Evolutionary conservation across 352 stramenopile genomes (phyloP).

Genomic region (Thalassiosira pacifica): DNA sequence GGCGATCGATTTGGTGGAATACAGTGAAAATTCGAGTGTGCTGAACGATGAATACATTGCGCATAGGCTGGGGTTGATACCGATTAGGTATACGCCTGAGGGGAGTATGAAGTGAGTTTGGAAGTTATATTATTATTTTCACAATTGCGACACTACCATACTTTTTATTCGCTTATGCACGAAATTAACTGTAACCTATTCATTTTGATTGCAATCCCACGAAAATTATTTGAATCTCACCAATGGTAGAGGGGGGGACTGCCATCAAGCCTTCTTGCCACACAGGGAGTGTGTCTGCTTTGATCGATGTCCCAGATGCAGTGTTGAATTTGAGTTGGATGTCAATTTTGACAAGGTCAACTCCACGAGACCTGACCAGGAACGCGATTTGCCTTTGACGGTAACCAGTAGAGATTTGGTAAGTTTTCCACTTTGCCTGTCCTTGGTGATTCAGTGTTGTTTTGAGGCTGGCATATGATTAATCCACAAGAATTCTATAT

Average conservation of each 20-base stretch:
- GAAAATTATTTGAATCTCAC: neutral
- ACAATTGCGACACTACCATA: too few relatives aligned
- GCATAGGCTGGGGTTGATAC: slow-evolving; percentile 97
- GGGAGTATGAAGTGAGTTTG: slow-evolving; percentile 76
- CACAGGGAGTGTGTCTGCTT: slow-evolving; percentile 88
- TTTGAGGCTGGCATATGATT: too few relatives aligned
- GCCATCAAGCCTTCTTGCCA: slow-evolving; percentile 77
- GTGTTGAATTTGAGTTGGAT: slow-evolving; percentile 96
- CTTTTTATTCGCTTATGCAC: neutral
- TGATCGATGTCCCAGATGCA: slow-evolving; percentile 96
- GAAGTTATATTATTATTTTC: too few relatives aligned
- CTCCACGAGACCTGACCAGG: slow-evolving; percentile 66
- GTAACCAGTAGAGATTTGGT: slow-evolving; percentile 85
- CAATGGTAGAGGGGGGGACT: slow-evolving; percentile 72
- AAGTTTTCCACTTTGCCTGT: slow-evolving; percentile 25
- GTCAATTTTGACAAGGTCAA: slow-evolving; percentile 86
- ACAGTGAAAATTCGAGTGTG: slow-evolving; percentile 96
- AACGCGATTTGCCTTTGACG: slow-evolving; percentile 80
- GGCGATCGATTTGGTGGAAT: slow-evolving; percentile 98
- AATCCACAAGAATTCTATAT: too few relatives aligned
- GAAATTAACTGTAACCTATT: neutral
- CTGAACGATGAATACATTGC: slow-evolving; percentile 99
- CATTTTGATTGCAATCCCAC: too few relatives aligned
- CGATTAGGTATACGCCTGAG: slow-evolving; percentile 89
- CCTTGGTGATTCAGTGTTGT: slow-evolving; percentile 4